Percentiles rank a stretch among this genome's conserved stretches.
These are phyloP conservation scores for Hygrophoropsis aurantiaca DNA, from an alignment of 768 basidiomycete species.

Conservation along the genomic window DNA sequence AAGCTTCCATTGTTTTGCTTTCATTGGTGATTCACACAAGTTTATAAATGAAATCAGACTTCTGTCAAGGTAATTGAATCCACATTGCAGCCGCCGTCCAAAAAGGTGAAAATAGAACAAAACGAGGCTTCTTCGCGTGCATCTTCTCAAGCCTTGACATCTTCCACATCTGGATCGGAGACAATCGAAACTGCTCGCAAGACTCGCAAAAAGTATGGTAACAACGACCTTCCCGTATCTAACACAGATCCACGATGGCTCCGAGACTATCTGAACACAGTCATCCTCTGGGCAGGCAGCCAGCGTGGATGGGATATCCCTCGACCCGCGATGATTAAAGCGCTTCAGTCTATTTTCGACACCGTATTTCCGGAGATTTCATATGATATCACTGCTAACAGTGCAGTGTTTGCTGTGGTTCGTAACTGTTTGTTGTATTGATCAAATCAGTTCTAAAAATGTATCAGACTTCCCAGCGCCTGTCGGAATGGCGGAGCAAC, in stretches of 20 bases:
- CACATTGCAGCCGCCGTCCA: too few species aligned
- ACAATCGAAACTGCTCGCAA: neutral
- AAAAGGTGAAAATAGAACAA: too few species aligned
- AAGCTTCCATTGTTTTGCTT: too few species aligned
- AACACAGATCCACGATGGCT: neutral
- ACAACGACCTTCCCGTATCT: neutral
- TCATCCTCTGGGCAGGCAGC: neutral
- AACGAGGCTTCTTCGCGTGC: too few species aligned
- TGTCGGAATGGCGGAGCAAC: constrained; percentile 5
- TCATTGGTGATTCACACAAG: too few species aligned
- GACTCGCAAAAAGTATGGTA: neutral
- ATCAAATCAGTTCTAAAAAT: neutral
- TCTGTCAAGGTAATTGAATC: too few species aligned
- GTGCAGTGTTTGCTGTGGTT: constrained; percentile 1
- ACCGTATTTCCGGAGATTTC: constrained; percentile 1
- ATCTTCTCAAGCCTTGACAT: too few species aligned
- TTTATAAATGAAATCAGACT: too few species aligned
- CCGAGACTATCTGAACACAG: neutral
- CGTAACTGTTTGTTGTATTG: neutral
- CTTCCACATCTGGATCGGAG: too few species aligned
- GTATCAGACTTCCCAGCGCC: neutral
- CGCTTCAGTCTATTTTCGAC: neutral
- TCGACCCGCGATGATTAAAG: neutral
- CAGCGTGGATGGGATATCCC: constrained; percentile 1
- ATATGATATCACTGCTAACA: neutral